phyloP scores from a whole-genome alignment of 495 filamentous ascomycete genomes.

The Daldinia grandis region DNA sequence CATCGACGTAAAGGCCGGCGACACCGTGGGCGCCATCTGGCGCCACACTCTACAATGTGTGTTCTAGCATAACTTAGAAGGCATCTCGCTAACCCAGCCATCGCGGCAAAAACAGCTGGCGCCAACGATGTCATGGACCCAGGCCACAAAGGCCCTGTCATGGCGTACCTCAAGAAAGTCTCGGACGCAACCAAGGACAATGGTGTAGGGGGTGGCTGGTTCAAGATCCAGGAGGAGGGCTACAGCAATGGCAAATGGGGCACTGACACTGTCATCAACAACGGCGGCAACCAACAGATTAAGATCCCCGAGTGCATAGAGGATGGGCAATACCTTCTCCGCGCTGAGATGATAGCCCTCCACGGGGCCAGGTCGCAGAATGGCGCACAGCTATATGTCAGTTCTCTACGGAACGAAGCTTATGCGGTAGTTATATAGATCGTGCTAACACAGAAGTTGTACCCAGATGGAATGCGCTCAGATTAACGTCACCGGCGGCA shows the following conservation, averaged over 20 bases:
- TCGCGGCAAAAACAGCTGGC: slow-evolving; percentile 37
- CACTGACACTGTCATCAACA: slow-evolving; percentile 54
- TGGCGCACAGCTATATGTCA: slow-evolving; percentile 62
- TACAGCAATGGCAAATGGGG: slow-evolving; percentile 53
- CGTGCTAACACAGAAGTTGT: neutral
- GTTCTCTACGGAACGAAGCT: neutral
- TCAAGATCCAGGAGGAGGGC: slow-evolving; percentile 53
- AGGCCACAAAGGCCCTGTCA: slow-evolving; percentile 58
- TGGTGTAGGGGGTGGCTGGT: slow-evolving; percentile 59
- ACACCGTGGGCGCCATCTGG: slow-evolving; percentile 59
- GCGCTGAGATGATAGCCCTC: slow-evolving; percentile 62
- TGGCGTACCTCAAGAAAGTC: slow-evolving; percentile 63
- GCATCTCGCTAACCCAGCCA: neutral
- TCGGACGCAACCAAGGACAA: slow-evolving; percentile 52
- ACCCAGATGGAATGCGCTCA: slow-evolving; percentile 59
- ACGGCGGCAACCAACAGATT: slow-evolving; percentile 55
- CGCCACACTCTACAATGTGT: slow-evolving; percentile 57
- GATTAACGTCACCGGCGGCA: slow-evolving; percentile 57
- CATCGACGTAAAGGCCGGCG: slow-evolving; percentile 60
- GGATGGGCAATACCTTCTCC: slow-evolving; percentile 58
- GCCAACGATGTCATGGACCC: slow-evolving; percentile 59
- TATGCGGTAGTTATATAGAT: neutral
- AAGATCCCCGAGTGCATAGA: slow-evolving; percentile 56
- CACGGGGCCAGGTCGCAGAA: slow-evolving; percentile 51
- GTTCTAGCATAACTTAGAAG: too few relatives aligned